Evolutionary conservation across 2,329 filamentous ascomycete species (phyloP), one percentile per base, ranked within the genome.

Genomic region (Colletotrichum endophyticum): DNA sequence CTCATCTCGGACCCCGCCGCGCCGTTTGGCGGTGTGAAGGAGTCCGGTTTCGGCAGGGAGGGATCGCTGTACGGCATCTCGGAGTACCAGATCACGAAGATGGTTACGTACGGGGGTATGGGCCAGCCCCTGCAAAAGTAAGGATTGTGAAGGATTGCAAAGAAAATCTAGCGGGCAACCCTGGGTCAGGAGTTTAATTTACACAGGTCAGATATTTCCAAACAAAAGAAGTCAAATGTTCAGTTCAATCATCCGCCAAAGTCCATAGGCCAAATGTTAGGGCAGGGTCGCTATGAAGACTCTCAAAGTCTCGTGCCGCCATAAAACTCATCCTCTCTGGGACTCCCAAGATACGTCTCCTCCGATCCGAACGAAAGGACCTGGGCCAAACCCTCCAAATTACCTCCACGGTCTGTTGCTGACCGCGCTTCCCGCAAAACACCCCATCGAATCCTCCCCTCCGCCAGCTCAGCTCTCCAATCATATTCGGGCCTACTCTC

Each of bases 41-140:
- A 96, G 86, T 95, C 92, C 80, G 95, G 95, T 1, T 96, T 96
- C 80, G 95, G 95, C 4, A 88, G 94, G 61, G 95, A 97, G 84
- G 95, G 95, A 11, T 94, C 93, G 78, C 91, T 92, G 83, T 94
- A 96, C 76, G 95, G 95, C 19, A 92, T 96, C 77, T 91, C 92
- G 16, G 95, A 96, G 85, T 96, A 95, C 83, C 89, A 93, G 82
- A 86, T 91, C 57, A 94, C 94, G 78, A 96, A 96, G 89, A 94
- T 90, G 82, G 68, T 78, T 9, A 78, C 77, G n/a, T 78, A 71
- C 36, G 77, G 77, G 6, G 76, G 77, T 16, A 78, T 78, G 77
- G 75, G 76, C 28, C 72, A 78, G 70, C 76, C 77, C 19, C 27
- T 78, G 49, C 76, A 78, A 44, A 66, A 70, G n/a, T 78, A 64